Percentiles rank a stretch among this genome's conserved stretches.
Conservation (phyloP, 768 basidiomycete genomes). For the Boletellus ananas region DNA sequence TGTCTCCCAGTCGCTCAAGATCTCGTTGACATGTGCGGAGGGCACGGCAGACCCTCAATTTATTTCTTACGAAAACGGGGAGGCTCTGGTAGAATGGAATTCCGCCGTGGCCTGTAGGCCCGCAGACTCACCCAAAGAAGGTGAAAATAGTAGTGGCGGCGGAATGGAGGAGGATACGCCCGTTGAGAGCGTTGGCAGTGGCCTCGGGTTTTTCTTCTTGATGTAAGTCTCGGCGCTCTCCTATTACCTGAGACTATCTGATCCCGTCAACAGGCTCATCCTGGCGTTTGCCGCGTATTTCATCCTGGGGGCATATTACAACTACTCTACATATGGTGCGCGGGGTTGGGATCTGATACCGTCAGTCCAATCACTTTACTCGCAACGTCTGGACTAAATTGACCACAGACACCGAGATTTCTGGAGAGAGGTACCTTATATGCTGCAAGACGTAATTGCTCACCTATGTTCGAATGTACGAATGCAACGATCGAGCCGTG, state of each 20-base stretch:
- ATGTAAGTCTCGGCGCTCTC: constrained; percentile 48
- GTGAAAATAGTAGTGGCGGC: constrained; percentile 19
- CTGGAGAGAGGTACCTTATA: constrained; percentile 86
- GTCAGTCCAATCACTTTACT: constrained; percentile 44
- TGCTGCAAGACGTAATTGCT: constrained; percentile 72
- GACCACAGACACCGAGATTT: constrained; percentile 75
- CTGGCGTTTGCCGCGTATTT: constrained; percentile 71
- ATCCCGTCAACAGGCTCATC: constrained; percentile 46
- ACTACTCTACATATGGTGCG: constrained; percentile 84
- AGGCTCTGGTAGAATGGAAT: constrained; percentile 58
- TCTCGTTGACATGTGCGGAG: constrained; percentile 58
- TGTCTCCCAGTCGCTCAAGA: constrained; percentile 52
- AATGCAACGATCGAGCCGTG: constrained; percentile 60
- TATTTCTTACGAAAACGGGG: constrained; percentile 55
- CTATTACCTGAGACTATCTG: constrained; percentile 2
- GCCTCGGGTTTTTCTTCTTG: constrained; percentile 86
- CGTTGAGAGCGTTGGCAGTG: constrained; percentile 55
- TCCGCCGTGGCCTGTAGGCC: constrained; percentile 55
- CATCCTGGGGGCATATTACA: constrained; percentile 77
- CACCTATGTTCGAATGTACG: constrained; percentile 74
- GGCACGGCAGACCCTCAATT: constrained; percentile 47
- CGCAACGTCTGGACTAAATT: constrained; percentile 5
- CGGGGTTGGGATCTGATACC: constrained; percentile 80
- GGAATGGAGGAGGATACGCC: constrained; percentile 26
- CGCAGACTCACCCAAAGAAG: constrained; percentile 23